Conservation (phyloP, 768 basidiomycete genomes). For the Collybiopsis confluens region DNA sequence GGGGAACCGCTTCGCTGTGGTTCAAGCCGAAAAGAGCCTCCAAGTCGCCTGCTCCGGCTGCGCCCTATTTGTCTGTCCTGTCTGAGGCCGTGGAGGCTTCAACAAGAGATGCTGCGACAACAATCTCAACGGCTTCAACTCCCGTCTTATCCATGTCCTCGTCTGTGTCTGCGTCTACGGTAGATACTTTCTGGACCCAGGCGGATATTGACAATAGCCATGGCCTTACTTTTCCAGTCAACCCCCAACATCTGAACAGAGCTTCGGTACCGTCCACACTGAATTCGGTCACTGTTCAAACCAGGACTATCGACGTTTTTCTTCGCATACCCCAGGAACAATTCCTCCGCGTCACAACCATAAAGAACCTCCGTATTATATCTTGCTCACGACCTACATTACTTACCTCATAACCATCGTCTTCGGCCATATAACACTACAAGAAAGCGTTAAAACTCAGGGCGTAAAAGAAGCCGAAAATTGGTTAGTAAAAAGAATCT, state of each 20-base stretch:
- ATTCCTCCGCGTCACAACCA: conserved; percentile 53
- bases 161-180: conserved; percentile 62
- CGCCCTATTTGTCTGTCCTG: conserved; percentile 57
- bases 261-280: conserved; percentile 74
- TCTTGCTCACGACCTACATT: conserved; percentile 45
- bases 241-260: conserved; percentile 78
- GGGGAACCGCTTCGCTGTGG: conserved; percentile 49
- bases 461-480: too few relatives aligned
- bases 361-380: conserved; percentile 89
- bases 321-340: conserved; percentile 50
- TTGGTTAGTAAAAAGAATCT: too few relatives aligned
- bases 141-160: conserved; percentile 74
- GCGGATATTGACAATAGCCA: conserved; percentile 45
- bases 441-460: too few relatives aligned
- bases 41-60: conserved; percentile 42
- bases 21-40: conserved; percentile 52
- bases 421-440: conserved; percentile 90
- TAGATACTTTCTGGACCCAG: conserved; percentile 61
- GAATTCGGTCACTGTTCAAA: conserved; percentile 93
- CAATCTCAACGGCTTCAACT: conserved; percentile 49
- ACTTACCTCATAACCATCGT: conserved; percentile 90
- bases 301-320: conserved; percentile 64
- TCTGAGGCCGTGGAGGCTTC: conserved; percentile 51
- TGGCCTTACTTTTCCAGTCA: conserved; percentile 54
- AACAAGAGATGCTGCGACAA: conserved; percentile 32